A percentile compares a stretch with the other conserved stretches of the same genome.
These are phyloP conservation scores for Lumnitzera littorea DNA, from an alignment of 345 rosid genomes.

Conservation along the genomic window DNA sequence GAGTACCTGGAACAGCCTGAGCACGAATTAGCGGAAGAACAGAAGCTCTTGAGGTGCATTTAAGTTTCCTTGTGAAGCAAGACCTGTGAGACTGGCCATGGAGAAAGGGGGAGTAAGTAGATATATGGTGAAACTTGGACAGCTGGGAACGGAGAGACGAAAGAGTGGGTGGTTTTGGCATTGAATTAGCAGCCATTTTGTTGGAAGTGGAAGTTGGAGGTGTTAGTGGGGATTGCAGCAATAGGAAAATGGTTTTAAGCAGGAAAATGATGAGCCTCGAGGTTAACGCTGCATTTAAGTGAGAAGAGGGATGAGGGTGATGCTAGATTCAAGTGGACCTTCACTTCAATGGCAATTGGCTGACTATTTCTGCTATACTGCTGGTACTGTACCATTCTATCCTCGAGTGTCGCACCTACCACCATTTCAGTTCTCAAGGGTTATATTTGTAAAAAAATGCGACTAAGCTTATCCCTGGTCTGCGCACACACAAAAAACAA, in stretches of 20 bases:
- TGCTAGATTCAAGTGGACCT: too few species aligned
- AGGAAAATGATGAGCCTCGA: conserved; percentile 20
- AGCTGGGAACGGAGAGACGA: conserved; percentile 17
- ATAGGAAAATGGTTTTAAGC: background rate
- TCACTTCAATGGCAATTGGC: too few species aligned
- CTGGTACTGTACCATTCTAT: too few species aligned
- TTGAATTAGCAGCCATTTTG: conserved; percentile 27
- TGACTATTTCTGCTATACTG: too few species aligned
- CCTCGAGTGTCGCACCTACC: too few species aligned
- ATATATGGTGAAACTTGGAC: conserved; percentile 20
- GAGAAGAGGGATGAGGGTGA: too few species aligned
- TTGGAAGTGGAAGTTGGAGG: background rate
- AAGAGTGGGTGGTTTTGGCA: conserved; percentile 18
- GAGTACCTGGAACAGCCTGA: conserved; percentile 44
- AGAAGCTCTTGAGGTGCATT: conserved; percentile 21
- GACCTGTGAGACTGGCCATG: conserved; percentile 15
- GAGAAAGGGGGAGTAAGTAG: conserved; percentile 22
- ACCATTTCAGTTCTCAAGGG: too few species aligned
- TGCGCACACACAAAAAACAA: too few species aligned
- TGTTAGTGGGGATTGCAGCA: background rate
- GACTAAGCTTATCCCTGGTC: too few species aligned
- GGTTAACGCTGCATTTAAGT: too few species aligned
- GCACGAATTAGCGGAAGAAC: conserved; percentile 40
- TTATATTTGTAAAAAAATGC: too few species aligned
- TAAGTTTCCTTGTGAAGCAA: conserved; percentile 15